These are phyloP conservation scores for Akanthomyces lecanii DNA, from an alignment of 2,329 filamentous ascomycete species.

Conservation along the genomic window DNA sequence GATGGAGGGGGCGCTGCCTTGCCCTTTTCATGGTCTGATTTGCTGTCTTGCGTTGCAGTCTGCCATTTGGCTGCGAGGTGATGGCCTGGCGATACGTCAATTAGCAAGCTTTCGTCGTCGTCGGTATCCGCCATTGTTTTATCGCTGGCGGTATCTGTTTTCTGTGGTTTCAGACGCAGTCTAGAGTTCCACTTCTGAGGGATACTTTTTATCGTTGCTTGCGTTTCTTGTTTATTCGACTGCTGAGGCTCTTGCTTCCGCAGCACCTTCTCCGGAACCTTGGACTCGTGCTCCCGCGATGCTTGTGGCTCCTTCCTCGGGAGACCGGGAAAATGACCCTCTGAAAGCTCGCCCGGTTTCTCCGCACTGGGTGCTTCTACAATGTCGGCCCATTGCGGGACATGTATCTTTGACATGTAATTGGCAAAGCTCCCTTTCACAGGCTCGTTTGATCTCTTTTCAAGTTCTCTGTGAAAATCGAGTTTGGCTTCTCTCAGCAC, in stretches of 20 bases:
- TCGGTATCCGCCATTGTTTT: background rate
- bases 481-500: slow-evolving; percentile 34
- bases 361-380: background rate
- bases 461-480: slow-evolving; percentile 31
- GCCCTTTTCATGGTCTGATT: background rate
- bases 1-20: background rate
- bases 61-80: background rate
- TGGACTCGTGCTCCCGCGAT: background rate
- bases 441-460: slow-evolving; percentile 24
- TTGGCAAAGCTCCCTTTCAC: slow-evolving; percentile 27
- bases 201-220: background rate
- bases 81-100: background rate
- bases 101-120: background rate
- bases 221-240: background rate
- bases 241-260: background rate
- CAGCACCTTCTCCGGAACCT: background rate
- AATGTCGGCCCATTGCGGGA: background rate
- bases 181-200: background rate
- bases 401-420: slow-evolving; percentile 22
- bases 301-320: background rate
- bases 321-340: background rate
- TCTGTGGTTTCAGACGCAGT: background rate
- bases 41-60: background rate
- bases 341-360: background rate
- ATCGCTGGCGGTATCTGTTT: background rate